Base-by-base conservation (phyloP, 1,284 basidiomycete species). In the Sanghuangporus sanghuang region DNA sequence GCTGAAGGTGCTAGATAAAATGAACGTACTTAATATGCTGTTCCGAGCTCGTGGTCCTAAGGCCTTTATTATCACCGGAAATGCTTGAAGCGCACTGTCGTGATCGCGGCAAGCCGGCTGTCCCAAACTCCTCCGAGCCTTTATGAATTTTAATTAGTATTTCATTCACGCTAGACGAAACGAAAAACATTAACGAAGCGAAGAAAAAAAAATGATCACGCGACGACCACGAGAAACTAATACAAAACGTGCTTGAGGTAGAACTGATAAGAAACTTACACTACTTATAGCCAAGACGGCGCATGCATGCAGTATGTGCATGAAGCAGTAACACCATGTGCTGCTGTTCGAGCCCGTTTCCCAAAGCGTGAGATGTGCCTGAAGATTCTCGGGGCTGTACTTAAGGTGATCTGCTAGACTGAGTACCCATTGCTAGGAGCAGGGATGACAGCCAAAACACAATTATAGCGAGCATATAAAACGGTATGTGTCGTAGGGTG, bases 251-350 rank as follows among this genome's bases (percentile, higher is more conserved):
- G 55, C 7, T 8, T 38, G 12, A 59, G 36, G 61, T 40, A 42
- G 21, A 55, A 38, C 12, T 32, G 59, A n/a, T 6, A 36, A 44
- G 52, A 39, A 66, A 79, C 82, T 74, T 68, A 90, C 89, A 71
- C 81, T 78, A 67, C 82, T 80, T 38, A 91, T 71, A n/a, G 83
- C 86, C 59, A 91, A 76, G 38, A 81, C 77, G 67, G 83, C 84
- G 62, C 86, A 86, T 44, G 86, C 85, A 68, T 90, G 82, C 66
- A 87, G 75, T 42, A 84, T 78, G 71, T 92, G 90, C 78, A 90
- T 87, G 70, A 80, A 79, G 67, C 83, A 87, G 73, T 82, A 92
- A 68, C 85, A 87, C 90, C 90, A 92, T 9, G 89, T 87, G 56
- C 88, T 86, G 18, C 80, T 82, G 68, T 89, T 91, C 3, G 87